Conservation (phyloP, 176 grass and related monocot genomes). For the Oryza glaberrima region DNA sequence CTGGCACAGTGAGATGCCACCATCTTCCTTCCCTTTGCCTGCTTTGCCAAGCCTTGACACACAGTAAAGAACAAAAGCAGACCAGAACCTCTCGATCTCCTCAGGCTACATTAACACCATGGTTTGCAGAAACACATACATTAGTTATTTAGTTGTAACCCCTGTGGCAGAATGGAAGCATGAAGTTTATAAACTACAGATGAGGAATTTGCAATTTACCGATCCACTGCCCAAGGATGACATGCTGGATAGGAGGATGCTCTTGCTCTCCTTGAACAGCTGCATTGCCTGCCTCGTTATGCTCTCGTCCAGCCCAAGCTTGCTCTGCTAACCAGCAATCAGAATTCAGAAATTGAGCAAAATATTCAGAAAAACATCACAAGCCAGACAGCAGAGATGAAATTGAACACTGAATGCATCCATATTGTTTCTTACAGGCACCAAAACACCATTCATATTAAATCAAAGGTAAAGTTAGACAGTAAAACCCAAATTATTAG, state of each 20-base stretch:
- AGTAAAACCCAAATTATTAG: background rate
- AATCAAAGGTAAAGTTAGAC: conserved; percentile 4
- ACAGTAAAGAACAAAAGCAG: conserved; percentile 80
- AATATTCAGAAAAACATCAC: background rate
- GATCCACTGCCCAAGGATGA: conserved; percentile 77
- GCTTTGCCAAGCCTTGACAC: conserved; percentile 75
- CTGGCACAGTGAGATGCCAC: conserved; percentile 63
- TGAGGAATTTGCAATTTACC: conserved; percentile 40
- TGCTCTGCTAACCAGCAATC: conserved; percentile 58
- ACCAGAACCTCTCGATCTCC: conserved; percentile 86
- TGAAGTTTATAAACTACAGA: background rate
- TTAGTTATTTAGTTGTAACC: conserved; percentile 2
- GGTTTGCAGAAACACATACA: conserved; percentile 20
- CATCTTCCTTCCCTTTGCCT: conserved; percentile 55
- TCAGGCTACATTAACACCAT: conserved; percentile 58
- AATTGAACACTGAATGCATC: background rate
- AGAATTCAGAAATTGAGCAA: background rate
- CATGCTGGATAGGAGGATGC: conserved; percentile 65
- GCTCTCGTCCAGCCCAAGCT: conserved; percentile 70
- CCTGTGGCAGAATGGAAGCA: background rate
- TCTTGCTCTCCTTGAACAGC: conserved; percentile 73
- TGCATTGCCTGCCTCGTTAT: conserved; percentile 67
- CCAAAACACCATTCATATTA: too few species aligned
- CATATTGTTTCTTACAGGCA: background rate
- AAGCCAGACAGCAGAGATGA: background rate